These are phyloP conservation scores for Williopsis jadinii DNA, from an alignment of 1,139 yeast genomes.

Conservation along the genomic window DNA sequence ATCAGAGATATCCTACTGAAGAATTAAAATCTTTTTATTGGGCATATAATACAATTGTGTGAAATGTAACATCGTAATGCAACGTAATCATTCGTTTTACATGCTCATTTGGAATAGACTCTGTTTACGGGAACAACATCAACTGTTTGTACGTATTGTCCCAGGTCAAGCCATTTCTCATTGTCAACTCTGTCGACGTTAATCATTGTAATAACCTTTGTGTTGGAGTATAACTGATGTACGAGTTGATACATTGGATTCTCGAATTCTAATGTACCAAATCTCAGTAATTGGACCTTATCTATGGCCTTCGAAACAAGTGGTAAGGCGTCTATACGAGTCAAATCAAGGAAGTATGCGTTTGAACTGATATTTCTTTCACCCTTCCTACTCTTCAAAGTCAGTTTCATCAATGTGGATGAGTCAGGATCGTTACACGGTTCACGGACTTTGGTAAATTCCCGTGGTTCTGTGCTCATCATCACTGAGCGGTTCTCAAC, in stretches of 20 bases:
- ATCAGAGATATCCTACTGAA: constrained; percentile 43
- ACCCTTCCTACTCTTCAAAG: constrained; percentile 5
- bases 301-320: constrained; percentile 7
- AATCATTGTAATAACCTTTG: constrained; percentile 25
- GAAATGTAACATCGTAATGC: too few species aligned
- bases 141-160: constrained; percentile 18
- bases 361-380: constrained; percentile 7
- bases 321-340: constrained; percentile 12
- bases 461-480: constrained; percentile 1
- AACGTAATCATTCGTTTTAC: too few species aligned
- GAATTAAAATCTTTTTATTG: background rate
- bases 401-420: constrained; percentile 10
- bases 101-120: constrained; percentile 5
- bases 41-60: too few species aligned
- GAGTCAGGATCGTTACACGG: constrained; percentile 4
- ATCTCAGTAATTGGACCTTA: constrained; percentile 9
- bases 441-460: background rate
- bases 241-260: constrained; percentile 19
- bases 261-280: constrained; percentile 10
- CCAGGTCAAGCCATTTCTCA: constrained; percentile 12
- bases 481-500: constrained; percentile 8
- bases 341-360: constrained; percentile 9
- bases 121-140: constrained; percentile 22
- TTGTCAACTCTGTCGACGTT: constrained; percentile 10
- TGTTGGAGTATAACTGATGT: constrained; percentile 21